phyloP scores from a whole-genome alignment of 371 early-diverging fungal species.

The Syncephalis plumigaleata region DNA sequence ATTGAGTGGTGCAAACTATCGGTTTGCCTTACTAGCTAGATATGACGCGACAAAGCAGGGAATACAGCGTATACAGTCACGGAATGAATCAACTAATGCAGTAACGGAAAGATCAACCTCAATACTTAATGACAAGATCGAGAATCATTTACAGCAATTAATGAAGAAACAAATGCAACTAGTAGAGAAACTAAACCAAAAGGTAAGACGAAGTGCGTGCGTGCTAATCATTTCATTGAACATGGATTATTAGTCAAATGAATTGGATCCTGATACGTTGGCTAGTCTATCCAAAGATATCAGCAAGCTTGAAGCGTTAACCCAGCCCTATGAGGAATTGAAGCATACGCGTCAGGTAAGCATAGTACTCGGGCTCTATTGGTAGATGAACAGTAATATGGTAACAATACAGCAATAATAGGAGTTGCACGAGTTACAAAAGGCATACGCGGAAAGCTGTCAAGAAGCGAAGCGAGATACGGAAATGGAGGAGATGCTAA shows the following conservation, averaged over 20 bases:
- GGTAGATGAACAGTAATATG: background rate
- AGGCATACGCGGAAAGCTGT: constrained; percentile 5
- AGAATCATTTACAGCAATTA: too few species aligned
- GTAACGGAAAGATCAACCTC: too few species aligned
- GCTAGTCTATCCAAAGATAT: constrained; percentile 18
- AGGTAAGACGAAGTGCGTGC: too few species aligned
- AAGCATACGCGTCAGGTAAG: constrained; percentile 5
- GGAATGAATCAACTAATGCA: too few species aligned
- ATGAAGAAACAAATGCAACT: too few species aligned
- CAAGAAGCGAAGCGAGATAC: constrained; percentile 8
- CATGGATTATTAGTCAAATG: background rate
- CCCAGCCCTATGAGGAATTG: constrained; percentile 12
- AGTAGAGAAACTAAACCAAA: too few species aligned
- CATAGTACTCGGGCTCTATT: background rate
- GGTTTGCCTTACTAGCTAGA: too few species aligned
- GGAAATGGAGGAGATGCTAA: constrained; percentile 32
- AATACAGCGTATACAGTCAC: too few species aligned
- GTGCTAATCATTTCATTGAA: too few species aligned
- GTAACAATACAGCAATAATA: background rate
- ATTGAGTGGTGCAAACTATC: too few species aligned
- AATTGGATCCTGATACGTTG: constrained; percentile 11
- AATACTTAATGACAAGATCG: too few species aligned
- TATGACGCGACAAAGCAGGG: too few species aligned
- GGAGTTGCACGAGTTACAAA: constrained; percentile 18
- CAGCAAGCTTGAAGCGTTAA: constrained; percentile 10